Base-by-base conservation (phyloP, 2,329 filamentous ascomycete species). In the Xylariaceae sp. region DNA sequence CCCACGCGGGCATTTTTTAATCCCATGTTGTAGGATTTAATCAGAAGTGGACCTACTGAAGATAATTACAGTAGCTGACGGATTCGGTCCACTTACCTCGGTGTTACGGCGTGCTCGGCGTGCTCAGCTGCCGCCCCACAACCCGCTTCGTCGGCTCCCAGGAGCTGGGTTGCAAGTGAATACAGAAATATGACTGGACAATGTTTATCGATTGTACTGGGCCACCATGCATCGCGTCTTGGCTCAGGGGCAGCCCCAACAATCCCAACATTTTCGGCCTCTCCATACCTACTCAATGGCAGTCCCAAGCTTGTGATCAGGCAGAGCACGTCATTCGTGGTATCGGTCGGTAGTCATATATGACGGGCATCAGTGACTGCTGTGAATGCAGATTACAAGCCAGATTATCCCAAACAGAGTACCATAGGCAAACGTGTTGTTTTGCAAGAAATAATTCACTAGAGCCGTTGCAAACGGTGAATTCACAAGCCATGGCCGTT, bases 251-350 rank as follows among this genome's bases (percentile, higher is more conserved):
- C 16, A 21, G 15, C 33, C 50, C 47, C 46, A 55, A 51, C 46
- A 50, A 47, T 29, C 50, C 44, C 50, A 57, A 57, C 50, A 57
- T 46, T 54, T 57, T 57, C 55, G 45, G 55, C 24, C 10, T 6
- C 27, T 15, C 10, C 8, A 43, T 39, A 15, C 9, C 16, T 37
- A 21, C 10, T 43, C 20, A 16, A 36, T 37, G 21, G 40, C 11
- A 10, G 24, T 30, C 13, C 15, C 32, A 35, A 13, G 55, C 51
- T 51, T 54, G 50, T 57, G 51, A 51, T 45, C 21, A 15, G 20
- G 49, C 10, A 8, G 44, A 47, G 39, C 32, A 36, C 15, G n/a
- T 36, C 36, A 36, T 7, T 8, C 6, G 16, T 30, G 36, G 11
- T 36, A 23, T 46, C 21, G 4, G 15, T 6, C 15, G 15, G 6